These are phyloP conservation scores for Trichophyton mentagrophytes DNA, from an alignment of 2,329 filamentous ascomycete species.

Conservation along the genomic window DNA sequence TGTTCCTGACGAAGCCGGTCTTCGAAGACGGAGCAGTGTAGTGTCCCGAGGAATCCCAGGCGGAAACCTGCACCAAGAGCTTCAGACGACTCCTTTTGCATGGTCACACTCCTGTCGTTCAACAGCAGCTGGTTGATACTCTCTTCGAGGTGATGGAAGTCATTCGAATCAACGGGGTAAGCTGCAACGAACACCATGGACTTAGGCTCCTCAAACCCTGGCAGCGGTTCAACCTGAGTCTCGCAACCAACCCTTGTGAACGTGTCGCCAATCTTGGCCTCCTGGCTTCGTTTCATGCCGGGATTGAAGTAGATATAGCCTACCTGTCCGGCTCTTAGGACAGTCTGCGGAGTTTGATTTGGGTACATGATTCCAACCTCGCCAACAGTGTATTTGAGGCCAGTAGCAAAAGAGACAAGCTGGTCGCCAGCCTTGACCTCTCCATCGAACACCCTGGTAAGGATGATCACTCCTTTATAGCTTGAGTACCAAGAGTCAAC, in stretches of 20 bases:
- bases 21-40: slow-evolving; percentile 98
- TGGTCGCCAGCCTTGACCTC: slow-evolving; percentile 69
- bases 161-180: slow-evolving; percentile 81
- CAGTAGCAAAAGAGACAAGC: slow-evolving; percentile 77
- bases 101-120: slow-evolving; percentile 86
- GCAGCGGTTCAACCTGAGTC: slow-evolving; percentile 62
- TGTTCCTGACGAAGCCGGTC: slow-evolving; percentile 90
- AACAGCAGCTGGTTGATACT: slow-evolving; percentile 88
- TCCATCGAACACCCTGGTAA: slow-evolving; percentile 87
- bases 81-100: slow-evolving; percentile 89
- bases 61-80: slow-evolving; percentile 89
- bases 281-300: slow-evolving; percentile 92
- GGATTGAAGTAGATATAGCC: slow-evolving; percentile 97
- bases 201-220: slow-evolving; percentile 93
- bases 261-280: slow-evolving; percentile 92
- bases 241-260: slow-evolving; percentile 74
- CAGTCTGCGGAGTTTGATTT: slow-evolving; percentile 64
- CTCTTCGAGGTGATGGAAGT: slow-evolving; percentile 77
- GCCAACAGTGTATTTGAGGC: slow-evolving; percentile 79
- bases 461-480: slow-evolving; percentile 82
- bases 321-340: slow-evolving; percentile 80
- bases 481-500: slow-evolving; percentile 98
- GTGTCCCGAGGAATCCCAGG: slow-evolving; percentile 84
- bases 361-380: slow-evolving; percentile 97
- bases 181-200: slow-evolving; percentile 98